phyloP scores from a whole-genome alignment of 306 rosid species.

The Myrica gale region DNA sequence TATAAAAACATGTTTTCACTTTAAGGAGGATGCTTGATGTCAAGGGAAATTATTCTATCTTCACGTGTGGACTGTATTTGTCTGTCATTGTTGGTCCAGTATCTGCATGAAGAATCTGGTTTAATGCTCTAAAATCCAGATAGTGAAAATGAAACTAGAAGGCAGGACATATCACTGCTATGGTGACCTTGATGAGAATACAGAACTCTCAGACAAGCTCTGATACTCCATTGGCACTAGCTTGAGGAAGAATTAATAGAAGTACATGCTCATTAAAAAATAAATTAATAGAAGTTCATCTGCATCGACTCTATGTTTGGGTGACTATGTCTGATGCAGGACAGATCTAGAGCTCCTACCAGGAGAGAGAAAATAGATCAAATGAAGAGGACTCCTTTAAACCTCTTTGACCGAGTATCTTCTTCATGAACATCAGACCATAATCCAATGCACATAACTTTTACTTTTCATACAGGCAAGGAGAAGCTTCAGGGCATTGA shows the following conservation, averaged over 20 bases:
- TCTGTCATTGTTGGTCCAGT: neutral
- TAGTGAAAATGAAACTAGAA: neutral
- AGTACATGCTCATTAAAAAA: neutral
- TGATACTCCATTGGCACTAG: neutral
- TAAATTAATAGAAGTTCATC: neutral
- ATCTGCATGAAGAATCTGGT: neutral
- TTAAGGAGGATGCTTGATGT: neutral
- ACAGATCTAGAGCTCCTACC: neutral
- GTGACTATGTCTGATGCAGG: neutral
- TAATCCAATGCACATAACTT: slow-evolving; percentile 16
- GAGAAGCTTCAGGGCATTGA: slow-evolving; percentile 88
- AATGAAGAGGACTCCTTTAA: neutral
- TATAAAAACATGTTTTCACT: too few relatives aligned
- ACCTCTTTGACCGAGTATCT: neutral
- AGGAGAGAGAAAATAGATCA: neutral
- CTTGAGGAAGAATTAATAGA: slow-evolving; percentile 3
- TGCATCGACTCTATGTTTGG: neutral
- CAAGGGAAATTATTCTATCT: neutral
- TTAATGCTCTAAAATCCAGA: neutral
- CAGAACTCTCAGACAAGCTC: neutral
- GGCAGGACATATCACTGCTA: neutral
- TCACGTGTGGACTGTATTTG: neutral
- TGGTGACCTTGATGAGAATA: neutral
- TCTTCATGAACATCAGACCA: slow-evolving; percentile 13
- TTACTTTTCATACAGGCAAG: slow-evolving; percentile 61